These are phyloP conservation scores for Coemansia sp. DNA, from an alignment of 192 early-diverging fungal species.

Conservation along the genomic window DNA sequence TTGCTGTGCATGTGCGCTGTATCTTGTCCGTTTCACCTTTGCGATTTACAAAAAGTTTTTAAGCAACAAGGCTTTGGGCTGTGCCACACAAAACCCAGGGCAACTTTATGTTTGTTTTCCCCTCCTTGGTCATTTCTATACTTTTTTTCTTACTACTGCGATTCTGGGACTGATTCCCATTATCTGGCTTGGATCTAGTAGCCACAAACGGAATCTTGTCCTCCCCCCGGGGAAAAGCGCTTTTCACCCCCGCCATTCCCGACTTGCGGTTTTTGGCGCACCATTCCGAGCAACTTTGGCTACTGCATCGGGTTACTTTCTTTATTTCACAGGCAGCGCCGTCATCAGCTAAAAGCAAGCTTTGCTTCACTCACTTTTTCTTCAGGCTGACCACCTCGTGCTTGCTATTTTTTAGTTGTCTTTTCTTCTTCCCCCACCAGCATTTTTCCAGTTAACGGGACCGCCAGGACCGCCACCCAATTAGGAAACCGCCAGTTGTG, in stretches of 20 bases:
- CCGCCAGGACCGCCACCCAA: not conserved
- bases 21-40: too few species aligned
- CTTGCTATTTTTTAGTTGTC: not conserved
- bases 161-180: too few species aligned
- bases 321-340: not conserved
- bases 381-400: not conserved
- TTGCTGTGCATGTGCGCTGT: slow-evolving; percentile 4
- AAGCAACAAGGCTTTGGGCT: not conserved
- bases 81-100: too few species aligned
- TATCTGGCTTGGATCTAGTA: too few species aligned
- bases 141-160: not conserved
- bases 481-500: not conserved
- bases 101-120: too few species aligned
- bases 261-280: not conserved
- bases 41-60: too few species aligned
- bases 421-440: not conserved
- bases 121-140: too few species aligned
- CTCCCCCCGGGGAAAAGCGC: not conserved
- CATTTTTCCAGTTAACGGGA: too few species aligned
- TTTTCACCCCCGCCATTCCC: not conserved
- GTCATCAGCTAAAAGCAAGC: not conserved
- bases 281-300: too few species aligned
- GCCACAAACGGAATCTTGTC: too few species aligned
- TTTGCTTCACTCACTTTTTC: not conserved
- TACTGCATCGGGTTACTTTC: not conserved